phyloP scores from a whole-genome alignment of 495 filamentous ascomycete species.

The Corynascus novoguineensis region DNA sequence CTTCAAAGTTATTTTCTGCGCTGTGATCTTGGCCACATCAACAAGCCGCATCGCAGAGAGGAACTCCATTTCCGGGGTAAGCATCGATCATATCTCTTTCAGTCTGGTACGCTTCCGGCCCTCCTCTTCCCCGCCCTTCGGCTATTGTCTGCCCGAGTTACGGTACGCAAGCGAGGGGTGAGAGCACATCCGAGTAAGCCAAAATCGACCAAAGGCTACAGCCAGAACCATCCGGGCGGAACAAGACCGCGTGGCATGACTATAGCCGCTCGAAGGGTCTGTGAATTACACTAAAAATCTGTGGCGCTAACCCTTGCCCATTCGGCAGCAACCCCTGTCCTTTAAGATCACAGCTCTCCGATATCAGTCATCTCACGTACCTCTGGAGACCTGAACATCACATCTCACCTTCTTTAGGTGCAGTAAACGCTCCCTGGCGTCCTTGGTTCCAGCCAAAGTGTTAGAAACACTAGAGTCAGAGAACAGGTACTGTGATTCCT shows the following conservation, averaged over 20 bases:
- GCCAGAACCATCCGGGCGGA: neutral
- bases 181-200: neutral
- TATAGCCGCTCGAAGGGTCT: neutral
- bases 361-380: slow-evolving; percentile 23
- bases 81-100: neutral
- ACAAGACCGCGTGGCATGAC: neutral
- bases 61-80: neutral
- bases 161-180: no score
- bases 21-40: neutral
- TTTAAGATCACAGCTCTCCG: neutral
- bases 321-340: neutral
- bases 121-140: neutral
- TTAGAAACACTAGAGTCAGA: neutral
- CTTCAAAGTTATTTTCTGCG: neutral
- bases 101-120: neutral
- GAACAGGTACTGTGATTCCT: neutral
- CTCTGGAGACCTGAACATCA: slow-evolving; percentile 19
- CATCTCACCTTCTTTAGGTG: slow-evolving; percentile 25
- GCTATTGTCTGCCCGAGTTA: neutral
- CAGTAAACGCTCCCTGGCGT: slow-evolving; percentile 10
- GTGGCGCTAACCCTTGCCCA: neutral
- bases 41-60: neutral
- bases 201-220: neutral
- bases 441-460: slow-evolving; percentile 12
- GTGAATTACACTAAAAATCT: neutral